phyloP scores from a whole-genome alignment of 2,329 filamentous ascomycete species.

The Sclerotinia sclerotiorum region DNA sequence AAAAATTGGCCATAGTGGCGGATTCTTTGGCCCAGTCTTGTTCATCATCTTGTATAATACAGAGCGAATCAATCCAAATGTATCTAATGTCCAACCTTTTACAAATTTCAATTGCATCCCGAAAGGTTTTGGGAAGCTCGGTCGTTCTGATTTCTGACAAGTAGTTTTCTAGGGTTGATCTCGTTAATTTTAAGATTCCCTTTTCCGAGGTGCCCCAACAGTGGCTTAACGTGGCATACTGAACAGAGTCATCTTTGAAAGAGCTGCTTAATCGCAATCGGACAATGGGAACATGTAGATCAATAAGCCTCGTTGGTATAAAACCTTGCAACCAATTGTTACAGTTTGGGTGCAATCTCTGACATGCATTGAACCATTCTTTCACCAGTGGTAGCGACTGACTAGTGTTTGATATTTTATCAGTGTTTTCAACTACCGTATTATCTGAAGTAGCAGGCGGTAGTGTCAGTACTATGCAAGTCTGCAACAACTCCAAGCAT shows the following conservation, averaged over 20 bases:
- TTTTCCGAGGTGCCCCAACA: not conserved
- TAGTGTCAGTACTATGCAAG: not conserved
- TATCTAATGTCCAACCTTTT: not conserved
- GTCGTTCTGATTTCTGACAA: not conserved
- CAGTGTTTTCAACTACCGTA: not conserved
- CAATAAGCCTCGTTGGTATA: not conserved
- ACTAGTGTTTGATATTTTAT: not conserved
- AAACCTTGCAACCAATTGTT: not conserved
- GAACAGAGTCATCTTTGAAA: not conserved
- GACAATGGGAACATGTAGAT: not conserved
- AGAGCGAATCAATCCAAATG: not conserved
- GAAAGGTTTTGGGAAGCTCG: not conserved
- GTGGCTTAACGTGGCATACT: not conserved
- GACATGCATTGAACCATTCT: not conserved
- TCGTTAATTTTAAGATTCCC: not conserved
- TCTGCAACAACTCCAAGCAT: not conserved
- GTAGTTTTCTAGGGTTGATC: not conserved
- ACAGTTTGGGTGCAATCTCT: not conserved
- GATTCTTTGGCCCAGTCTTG: not conserved
- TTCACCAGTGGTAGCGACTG: not conserved
- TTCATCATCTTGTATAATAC: not conserved
- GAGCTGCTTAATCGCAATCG: not conserved
- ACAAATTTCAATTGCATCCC: not conserved
- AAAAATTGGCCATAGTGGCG: not conserved
- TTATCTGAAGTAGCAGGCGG: fast-evolving